Evolutionary conservation across 768 basidiomycete genomes (phyloP).

Genomic region (Trametes sanguinea): DNA sequence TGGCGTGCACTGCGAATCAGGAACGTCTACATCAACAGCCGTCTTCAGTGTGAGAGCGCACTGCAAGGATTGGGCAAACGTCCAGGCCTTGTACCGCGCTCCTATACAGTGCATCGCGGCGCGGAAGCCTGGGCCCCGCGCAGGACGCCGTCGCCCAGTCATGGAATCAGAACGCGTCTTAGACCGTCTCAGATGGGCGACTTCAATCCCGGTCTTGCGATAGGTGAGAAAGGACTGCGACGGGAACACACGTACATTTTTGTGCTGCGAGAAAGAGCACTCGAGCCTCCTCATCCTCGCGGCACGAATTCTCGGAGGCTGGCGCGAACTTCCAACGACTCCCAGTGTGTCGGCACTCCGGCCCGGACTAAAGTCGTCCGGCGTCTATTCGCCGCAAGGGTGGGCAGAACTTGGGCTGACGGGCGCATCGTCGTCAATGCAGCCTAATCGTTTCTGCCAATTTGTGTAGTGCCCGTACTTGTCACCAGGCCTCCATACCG

Average conservation of each 20-base stretch:
- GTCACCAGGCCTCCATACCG: not conserved
- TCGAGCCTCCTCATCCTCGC: not conserved
- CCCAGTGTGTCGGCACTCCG: not conserved
- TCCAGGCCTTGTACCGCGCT: no score
- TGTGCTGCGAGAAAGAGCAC: not conserved
- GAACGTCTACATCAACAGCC: not conserved
- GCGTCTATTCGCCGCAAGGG: not conserved
- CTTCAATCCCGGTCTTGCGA: not conserved
- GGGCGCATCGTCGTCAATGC: slow-evolving; percentile 3
- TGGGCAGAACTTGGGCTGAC: not conserved
- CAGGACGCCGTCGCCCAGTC: not conserved
- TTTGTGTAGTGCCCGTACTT: slow-evolving; percentile 18
- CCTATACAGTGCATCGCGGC: not conserved
- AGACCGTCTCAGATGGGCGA: not conserved
- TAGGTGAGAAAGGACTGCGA: not conserved
- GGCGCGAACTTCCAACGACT: not conserved
- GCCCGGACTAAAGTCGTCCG: not conserved
- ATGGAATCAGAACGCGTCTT: not conserved
- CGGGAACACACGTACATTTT: not conserved
- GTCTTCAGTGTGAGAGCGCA: not conserved
- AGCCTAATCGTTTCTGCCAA: slow-evolving; percentile 20
- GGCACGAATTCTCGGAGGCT: not conserved
- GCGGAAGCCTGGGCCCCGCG: not conserved
- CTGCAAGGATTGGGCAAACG: not conserved
- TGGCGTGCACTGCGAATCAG: not conserved